Evolutionary conservation across 306 rosid genomes (phyloP), one percentile per base, ranked within the genome.

Genomic region (Inga laurina): DNA sequence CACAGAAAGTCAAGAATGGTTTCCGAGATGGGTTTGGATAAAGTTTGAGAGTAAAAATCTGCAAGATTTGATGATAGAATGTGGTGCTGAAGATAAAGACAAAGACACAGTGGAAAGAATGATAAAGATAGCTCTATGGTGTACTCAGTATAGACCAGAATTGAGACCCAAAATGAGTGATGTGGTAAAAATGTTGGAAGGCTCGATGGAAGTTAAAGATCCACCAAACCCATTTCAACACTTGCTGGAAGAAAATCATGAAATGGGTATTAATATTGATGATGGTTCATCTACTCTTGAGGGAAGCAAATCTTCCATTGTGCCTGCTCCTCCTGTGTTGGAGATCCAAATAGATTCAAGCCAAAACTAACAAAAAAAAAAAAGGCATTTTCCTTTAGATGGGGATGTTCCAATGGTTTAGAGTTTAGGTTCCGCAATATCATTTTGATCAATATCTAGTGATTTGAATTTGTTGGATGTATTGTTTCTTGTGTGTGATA

Each of bases 101-200:
- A 68, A 1, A 64, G 72, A 78, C 48, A 49, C 4, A 18, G 83
- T 72, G 0, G 83, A 72, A 44, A 78, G 76, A 62, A 82, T 77
- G 79, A 41, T 76, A 2, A 70, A 37, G 73, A 83, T 84, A 22
- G 87, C 90, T 52, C 72, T 87, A 3, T 81, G 78, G 61, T 87
- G 90, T 67, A 84, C 81, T 19, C 87, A 84, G 21, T 69, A 81
- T 44, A 69, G 19, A 27, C 84, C 90, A 0, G 59, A 84, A 16
- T 68, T 10, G 2, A 85, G 90, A 37, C 90, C 90, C 3, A 3
- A 39, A 14, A 84, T 87, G 85, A 74, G 85, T 49, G 48, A 14
- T 15, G 86, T 81, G 70, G 90, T 81, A 67, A 83, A 83, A 59
- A 83, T 87, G 87, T 77, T 87, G 75, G 91, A 88, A 68, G 88